Conservation (phyloP, 164 flowering plant species). For the Brasenia schreberi region DNA sequence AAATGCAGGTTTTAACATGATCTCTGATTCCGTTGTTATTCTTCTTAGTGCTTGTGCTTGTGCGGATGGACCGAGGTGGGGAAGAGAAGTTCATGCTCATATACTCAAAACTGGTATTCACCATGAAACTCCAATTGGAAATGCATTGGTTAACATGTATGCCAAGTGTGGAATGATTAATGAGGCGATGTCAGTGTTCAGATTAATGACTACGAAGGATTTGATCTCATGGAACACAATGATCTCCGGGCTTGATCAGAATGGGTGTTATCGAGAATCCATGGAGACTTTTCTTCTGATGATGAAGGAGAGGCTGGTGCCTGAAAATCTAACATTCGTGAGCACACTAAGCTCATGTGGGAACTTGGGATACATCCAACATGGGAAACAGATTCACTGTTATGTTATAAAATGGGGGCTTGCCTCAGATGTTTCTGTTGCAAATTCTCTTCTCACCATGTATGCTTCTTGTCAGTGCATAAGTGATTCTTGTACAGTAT, state of each 20-base stretch:
- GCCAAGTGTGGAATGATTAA: constrained; percentile 56
- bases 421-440: constrained; percentile 67
- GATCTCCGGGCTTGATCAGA: constrained; percentile 79
- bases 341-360: constrained; percentile 81
- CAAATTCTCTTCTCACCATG: constrained; percentile 68
- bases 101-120: constrained; percentile 36
- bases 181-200: constrained; percentile 42
- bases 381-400: constrained; percentile 56
- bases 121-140: constrained; percentile 36
- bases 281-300: constrained; percentile 28
- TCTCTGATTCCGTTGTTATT: constrained; percentile 51
- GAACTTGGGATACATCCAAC: constrained; percentile 35
- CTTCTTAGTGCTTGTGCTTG: constrained; percentile 65
- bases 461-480: constrained; percentile 49
- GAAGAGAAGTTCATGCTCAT: constrained; percentile 66
- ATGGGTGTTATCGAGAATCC: constrained; percentile 50
- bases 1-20: constrained; percentile 27
- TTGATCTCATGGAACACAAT: constrained; percentile 76
- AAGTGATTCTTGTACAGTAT: constrained; percentile 43
- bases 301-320: constrained; percentile 37
- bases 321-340: constrained; percentile 62
- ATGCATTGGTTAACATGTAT: constrained; percentile 75
- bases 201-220: constrained; percentile 48
- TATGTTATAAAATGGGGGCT: constrained; percentile 73
- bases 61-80: constrained; percentile 27